phyloP scores from a whole-genome alignment of 1,139 yeast species.

The Suhomyces choctaworum region DNA sequence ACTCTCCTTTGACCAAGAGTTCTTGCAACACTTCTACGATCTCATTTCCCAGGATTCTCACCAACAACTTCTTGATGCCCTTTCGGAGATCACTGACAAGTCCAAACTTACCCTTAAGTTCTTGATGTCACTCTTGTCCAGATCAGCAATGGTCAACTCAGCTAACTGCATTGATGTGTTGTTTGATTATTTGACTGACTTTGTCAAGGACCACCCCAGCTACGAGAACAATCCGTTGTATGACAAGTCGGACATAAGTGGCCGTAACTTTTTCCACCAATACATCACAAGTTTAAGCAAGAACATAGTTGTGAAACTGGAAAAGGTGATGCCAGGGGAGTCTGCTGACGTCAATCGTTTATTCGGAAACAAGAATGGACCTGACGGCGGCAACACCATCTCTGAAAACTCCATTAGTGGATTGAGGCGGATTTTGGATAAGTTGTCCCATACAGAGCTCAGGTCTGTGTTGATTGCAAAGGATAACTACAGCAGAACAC shows the following conservation, averaged over 20 bases:
- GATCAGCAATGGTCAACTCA: constrained; percentile 56
- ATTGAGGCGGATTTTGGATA: constrained; percentile 52
- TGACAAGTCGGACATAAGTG: constrained; percentile 75
- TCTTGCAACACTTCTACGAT: constrained; percentile 26
- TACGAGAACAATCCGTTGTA: constrained; percentile 29
- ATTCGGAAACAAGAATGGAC: constrained; percentile 46
- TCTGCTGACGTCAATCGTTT: constrained; percentile 32
- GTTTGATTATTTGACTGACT: constrained; percentile 29
- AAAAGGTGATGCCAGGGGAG: constrained; percentile 37
- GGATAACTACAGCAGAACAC: constrained; percentile 80
- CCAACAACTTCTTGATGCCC: constrained; percentile 38
- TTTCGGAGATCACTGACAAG: constrained; percentile 28
- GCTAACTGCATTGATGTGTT: constrained; percentile 57
- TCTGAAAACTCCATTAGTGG: constrained; percentile 44
- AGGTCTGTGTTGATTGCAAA: constrained; percentile 57
- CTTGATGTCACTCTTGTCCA: constrained; percentile 58
- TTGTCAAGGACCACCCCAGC: constrained; percentile 13
- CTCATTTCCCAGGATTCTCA: constrained; percentile 49
- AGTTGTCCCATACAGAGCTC: constrained; percentile 39
- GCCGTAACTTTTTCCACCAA: constrained; percentile 83
- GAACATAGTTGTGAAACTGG: constrained; percentile 30
- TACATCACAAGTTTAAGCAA: constrained; percentile 78
- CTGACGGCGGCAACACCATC: constrained; percentile 53
- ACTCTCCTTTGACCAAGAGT: constrained; percentile 33
- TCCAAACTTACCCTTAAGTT: constrained; percentile 38